Evolutionary conservation across 768 basidiomycete species (phyloP), one percentile per base, ranked within the genome.

Genomic region (Boletus sensibilis): DNA sequence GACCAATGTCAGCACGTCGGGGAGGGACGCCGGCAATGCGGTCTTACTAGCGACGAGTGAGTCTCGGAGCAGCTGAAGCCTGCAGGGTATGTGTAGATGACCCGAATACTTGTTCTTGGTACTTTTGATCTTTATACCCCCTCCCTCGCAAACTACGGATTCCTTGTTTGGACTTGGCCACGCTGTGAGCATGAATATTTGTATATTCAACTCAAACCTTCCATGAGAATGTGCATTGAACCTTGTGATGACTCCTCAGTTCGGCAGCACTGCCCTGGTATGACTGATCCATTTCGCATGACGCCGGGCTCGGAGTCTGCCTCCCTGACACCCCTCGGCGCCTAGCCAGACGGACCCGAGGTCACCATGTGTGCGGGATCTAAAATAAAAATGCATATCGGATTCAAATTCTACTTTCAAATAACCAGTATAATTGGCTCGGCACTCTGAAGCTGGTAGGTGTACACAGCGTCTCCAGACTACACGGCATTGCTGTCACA

Each of bases 101-200:
- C 27, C 45, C 11, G 42, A 44, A 23, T 7, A 1, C 37, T 13
- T 29, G 16, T 20, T 21, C 27, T 29, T 2, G 2, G 14, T 3
- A 2, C 8, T 23, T 14, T 1, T 14, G 12, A 3, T 12, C 35
- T 59, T 66, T 64, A 59, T 66, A 63, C 38, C 10, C 4, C 21
- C 16, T 9, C 9, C 1, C 21, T 31, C 9, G 8, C 20, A 47
- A 31, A 11, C 11, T 20, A 16, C n/a, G 20, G 10, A 16, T 42
- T 37, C 31, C 55, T 33, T 20, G 44, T 50, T 41, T 20, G 42
- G 47, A 6, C 18, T 5, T 34, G 18, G 39, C 25, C 13, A n/a
- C 13, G 12, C 47, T 14, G 21, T n/a, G 25, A 43, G 10, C 12
- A 27, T n/a, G 31, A 18, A 16, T n/a, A n/a, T n/a, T n/a, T n/a